These are phyloP conservation scores for Cladophialophora psammophila DNA, from an alignment of 2,329 filamentous ascomycete species.

Conservation along the genomic window DNA sequence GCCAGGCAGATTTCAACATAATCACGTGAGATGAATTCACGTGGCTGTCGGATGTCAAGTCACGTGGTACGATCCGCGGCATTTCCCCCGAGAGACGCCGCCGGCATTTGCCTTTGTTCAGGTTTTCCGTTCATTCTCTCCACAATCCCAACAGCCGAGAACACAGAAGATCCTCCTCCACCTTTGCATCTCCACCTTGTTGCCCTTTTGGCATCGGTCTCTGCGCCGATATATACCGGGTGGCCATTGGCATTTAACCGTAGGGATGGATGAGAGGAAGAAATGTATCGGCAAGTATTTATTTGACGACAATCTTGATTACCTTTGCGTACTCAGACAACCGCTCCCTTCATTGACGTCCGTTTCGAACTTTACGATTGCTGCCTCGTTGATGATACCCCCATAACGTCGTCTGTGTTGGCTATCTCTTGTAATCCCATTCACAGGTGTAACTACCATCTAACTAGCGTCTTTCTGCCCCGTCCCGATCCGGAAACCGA, in stretches of 20 bases:
- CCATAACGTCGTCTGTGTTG: background rate
- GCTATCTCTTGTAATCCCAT: background rate
- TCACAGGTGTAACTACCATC: background rate
- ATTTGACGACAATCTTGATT: constrained; percentile 2
- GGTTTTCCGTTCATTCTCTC: background rate
- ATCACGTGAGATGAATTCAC: background rate
- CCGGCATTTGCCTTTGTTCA: constrained; percentile 5
- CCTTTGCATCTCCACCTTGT: constrained; percentile 15
- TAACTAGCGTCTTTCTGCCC: background rate
- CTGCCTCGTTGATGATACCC: background rate
- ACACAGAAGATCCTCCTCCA: constrained; percentile 1
- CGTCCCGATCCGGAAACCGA: background rate
- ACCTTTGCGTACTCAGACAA: background rate
- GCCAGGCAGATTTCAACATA: background rate
- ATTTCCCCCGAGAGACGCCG: background rate
- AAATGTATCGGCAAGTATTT: constrained; percentile 9
- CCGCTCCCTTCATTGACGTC: constrained; percentile 1
- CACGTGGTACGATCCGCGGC: background rate
- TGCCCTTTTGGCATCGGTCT: constrained; percentile 5
- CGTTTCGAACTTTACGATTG: background rate
- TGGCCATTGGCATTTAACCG: constrained; percentile 26
- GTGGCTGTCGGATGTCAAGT: background rate
- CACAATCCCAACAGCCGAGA: constrained; percentile 3
- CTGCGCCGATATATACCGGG: constrained; percentile 19
- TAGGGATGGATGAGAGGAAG: background rate